Evolutionary conservation across 352 stramenopile species (phyloP).

Genomic region (Aphanomyces cochlioides): DNA sequence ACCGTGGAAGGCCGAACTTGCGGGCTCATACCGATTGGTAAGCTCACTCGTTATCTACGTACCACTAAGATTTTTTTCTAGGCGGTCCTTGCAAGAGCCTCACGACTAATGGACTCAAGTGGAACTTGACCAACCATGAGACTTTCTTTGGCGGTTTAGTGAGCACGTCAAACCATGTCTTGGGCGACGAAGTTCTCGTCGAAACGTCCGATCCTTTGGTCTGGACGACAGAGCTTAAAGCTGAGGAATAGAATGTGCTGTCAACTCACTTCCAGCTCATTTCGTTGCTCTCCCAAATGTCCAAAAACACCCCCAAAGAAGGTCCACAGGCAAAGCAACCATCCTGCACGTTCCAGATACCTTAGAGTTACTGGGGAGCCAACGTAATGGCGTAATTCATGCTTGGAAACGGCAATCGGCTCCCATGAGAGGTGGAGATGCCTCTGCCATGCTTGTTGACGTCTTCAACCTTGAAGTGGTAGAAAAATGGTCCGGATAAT

Average conservation of each 20-base stretch:
- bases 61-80: not conserved
- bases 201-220: constrained; percentile 74
- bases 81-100: constrained; percentile 63
- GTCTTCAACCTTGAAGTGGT: no score
- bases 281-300: no score
- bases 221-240: constrained; percentile 78
- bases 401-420: no score
- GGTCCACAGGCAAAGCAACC: no score
- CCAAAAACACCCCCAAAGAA: no score
- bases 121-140: constrained; percentile 65
- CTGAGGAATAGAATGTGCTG: not conserved
- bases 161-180: constrained; percentile 81
- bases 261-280: not conserved
- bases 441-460: no score
- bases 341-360: no score
- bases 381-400: no score
- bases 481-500: no score
- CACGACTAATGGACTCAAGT: constrained; percentile 88
- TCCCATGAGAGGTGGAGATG: no score
- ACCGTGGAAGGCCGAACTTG: constrained; percentile 90
- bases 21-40: constrained; percentile 89
- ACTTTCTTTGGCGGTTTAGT: constrained; percentile 79
- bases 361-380: no score
- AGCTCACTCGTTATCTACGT: no score
- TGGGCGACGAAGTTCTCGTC: constrained; percentile 56